Percentiles rank a stretch among this genome's conserved stretches.
phyloP scores from a whole-genome alignment of 139 green algal species.

The Dunaliella sp. region DNA sequence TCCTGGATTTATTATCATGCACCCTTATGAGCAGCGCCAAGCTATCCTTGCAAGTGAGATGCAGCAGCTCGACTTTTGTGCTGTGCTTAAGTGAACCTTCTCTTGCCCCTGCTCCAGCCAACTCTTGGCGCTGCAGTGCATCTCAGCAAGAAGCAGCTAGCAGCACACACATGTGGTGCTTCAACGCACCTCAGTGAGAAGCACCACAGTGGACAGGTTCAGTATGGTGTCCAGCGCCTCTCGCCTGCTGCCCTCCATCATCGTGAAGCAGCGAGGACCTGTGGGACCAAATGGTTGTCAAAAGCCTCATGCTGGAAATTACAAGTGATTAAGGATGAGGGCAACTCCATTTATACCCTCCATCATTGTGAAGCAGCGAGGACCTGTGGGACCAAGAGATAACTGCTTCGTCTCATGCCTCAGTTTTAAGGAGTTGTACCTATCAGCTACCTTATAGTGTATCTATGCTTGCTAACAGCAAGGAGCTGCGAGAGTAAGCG shows the following conservation, averaged over 20 bases:
- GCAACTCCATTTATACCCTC: slow-evolving; percentile 24
- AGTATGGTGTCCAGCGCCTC: slow-evolving; percentile 67
- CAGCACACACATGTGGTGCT: too few species aligned
- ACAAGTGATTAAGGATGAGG: not conserved
- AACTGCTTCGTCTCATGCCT: not conserved
- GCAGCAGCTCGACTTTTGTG: too few species aligned
- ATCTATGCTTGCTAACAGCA: too few species aligned
- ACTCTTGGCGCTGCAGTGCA: too few species aligned
- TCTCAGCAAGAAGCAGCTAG: too few species aligned
- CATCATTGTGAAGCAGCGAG: slow-evolving; percentile 65
- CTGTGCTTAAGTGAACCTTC: too few species aligned
- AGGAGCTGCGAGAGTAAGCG: too few species aligned
- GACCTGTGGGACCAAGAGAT: slow-evolving; percentile 50
- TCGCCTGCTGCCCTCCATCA: slow-evolving; percentile 49
- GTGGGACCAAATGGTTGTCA: slow-evolving; percentile 7
- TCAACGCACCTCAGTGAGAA: slow-evolving; percentile 80
- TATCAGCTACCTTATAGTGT: too few species aligned
- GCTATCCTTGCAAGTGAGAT: too few species aligned
- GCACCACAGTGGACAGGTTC: slow-evolving; percentile 69
- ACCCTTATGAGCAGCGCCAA: too few species aligned
- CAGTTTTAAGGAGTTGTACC: not conserved
- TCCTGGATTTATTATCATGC: too few species aligned
- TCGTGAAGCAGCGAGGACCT: slow-evolving; percentile 72
- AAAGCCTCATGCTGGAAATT: not conserved
- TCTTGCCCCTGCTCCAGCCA: too few species aligned